phyloP scores from a whole-genome alignment of 345 rosid genomes.

The Eucalyptus victrix region DNA sequence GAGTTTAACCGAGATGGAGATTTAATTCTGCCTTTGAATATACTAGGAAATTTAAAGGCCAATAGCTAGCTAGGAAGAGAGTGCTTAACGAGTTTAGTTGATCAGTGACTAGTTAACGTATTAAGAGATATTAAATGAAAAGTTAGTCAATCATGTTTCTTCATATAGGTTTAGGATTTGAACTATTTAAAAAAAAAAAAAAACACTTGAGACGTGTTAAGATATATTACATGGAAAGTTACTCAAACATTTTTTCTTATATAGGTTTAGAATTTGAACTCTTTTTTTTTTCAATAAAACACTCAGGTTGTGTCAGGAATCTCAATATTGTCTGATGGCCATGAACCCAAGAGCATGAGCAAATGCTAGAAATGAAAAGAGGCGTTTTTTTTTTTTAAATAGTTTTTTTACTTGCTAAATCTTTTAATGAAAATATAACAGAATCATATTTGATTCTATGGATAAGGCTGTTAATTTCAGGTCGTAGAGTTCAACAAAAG shows the following conservation, averaged over 20 bases:
- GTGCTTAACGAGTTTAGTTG: background rate
- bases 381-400: too few species aligned
- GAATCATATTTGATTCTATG: background rate
- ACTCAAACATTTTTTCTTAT: background rate
- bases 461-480: background rate
- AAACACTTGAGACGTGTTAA: background rate
- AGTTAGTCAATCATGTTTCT: background rate
- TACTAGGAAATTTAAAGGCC: background rate
- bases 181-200: background rate
- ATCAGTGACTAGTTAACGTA: background rate
- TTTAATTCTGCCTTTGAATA: background rate
- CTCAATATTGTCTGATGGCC: background rate
- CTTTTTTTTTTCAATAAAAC: background rate
- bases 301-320: background rate
- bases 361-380: background rate
- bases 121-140: background rate
- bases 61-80: background rate
- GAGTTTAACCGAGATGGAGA: background rate
- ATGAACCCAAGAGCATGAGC: background rate
- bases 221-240: background rate
- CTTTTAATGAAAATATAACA: background rate
- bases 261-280: background rate
- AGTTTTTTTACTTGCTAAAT: background rate
- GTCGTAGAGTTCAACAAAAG: background rate
- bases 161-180: background rate